Conservation (phyloP, 2,329 filamentous ascomycete species). For the Beauveria brongniartii region DNA sequence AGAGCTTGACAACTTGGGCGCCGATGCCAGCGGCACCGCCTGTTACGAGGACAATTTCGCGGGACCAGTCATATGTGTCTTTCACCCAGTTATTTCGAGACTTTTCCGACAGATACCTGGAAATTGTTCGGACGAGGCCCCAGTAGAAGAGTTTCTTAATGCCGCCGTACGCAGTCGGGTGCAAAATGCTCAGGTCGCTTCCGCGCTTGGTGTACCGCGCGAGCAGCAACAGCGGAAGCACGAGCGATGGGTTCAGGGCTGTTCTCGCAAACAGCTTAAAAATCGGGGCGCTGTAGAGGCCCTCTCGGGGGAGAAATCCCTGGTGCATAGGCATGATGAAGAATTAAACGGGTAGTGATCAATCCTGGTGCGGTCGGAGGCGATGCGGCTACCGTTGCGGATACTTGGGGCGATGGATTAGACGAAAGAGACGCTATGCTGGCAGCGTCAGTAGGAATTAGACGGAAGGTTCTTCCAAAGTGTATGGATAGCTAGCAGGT, state of each 20-base stretch:
- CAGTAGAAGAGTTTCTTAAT: constrained; percentile 31
- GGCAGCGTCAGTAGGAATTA: background rate
- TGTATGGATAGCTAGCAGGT: background rate
- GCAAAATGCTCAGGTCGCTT: constrained; percentile 42
- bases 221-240: constrained; percentile 55
- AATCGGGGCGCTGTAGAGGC: constrained; percentile 53
- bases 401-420: background rate
- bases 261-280: constrained; percentile 50
- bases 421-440: background rate
- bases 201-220: constrained; percentile 57
- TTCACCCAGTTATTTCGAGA: constrained; percentile 28
- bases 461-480: background rate
- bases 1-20: constrained; percentile 51
- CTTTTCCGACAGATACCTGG: constrained; percentile 25
- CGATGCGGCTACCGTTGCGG: background rate
- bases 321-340: constrained; percentile 35
- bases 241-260: constrained; percentile 54
- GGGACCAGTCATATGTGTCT: constrained; percentile 53
- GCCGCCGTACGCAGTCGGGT: constrained; percentile 41
- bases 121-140: constrained; percentile 21
- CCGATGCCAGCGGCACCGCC: constrained; percentile 71
- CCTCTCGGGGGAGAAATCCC: constrained; percentile 47
- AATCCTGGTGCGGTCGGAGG: background rate
- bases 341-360: background rate
- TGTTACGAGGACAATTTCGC: constrained; percentile 65